Conservation (phyloP, 139 green algal species). For the Picochlorum costavermella region DNA sequence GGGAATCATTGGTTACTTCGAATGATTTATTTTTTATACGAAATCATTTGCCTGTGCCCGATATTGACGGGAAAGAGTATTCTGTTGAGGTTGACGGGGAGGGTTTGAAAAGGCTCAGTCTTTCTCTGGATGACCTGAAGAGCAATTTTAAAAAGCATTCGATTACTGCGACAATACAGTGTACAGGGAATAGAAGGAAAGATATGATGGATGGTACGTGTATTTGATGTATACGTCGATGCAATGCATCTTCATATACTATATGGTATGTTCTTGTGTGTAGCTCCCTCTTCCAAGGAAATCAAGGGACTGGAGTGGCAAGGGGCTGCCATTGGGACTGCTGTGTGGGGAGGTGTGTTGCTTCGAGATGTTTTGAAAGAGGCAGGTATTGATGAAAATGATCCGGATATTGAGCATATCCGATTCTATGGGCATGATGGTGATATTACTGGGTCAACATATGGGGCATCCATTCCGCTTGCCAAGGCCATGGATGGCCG, state of each 20-base stretch:
- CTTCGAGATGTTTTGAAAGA: constrained; percentile 71
- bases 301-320: constrained; percentile 76
- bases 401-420: constrained; percentile 20
- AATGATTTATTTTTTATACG: constrained; percentile 75
- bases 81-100: constrained; percentile 46
- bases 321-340: constrained; percentile 58
- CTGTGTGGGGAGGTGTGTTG: constrained; percentile 60
- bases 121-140: constrained; percentile 64
- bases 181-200: constrained; percentile 72
- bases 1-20: constrained; percentile 49
- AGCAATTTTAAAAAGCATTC: constrained; percentile 63
- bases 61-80: constrained; percentile 36
- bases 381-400: constrained; percentile 34
- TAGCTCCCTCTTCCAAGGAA: constrained; percentile 8
- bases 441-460: constrained; percentile 34
- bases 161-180: constrained; percentile 69
- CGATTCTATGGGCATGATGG: constrained; percentile 69
- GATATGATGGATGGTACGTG: constrained; percentile 29
- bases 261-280: constrained; percentile 10
- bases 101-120: constrained; percentile 36
- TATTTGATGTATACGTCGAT: neutral
- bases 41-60: constrained; percentile 78
- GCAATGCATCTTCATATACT: constrained; percentile 2
- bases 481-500: constrained; percentile 41
- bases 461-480: constrained; percentile 66